Evolutionary conservation across 2,329 filamentous ascomycete genomes (phyloP), one percentile per base, ranked within the genome.

Genomic region (Aspergillus pseudoterreus): DNA sequence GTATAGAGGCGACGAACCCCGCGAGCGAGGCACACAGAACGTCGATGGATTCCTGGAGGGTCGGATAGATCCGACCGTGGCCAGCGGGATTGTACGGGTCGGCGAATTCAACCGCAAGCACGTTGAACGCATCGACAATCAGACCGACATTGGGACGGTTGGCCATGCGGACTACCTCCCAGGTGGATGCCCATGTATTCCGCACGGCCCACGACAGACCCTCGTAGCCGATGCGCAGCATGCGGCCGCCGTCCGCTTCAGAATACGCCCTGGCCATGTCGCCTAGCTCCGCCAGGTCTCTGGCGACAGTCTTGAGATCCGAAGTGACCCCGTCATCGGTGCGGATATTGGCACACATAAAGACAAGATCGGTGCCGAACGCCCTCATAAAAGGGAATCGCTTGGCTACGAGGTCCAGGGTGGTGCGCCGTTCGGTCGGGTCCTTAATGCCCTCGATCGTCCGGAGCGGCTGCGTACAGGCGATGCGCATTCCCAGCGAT

Each of bases 371-470:
- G 6, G 67, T 69, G 38, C 66, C 63, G 36, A 69, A 69, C 2
- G 66, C 67, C 6, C 67, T 59, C 67, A 69, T 69, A 35, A 69
- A 69, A 0, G 66, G 67, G 45, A 69, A 69, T 6, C 67, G 59
- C 35, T 68, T 63, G 1, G 64, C 64, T 1, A 69, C 67, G 21
- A 61, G 51, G 10, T 67, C 57, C 0, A 69, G 50, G 0, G 58
- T 52, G 9, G 39, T 54, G 1, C 53, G 56, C 3, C 67, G 64
- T 41, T 68, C 65, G 0, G 6, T 42, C 0, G 61, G 60, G 33
- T 69, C 63, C 46, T 61, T 64, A 43, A 67, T 53, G 0, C 67
- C 67, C 15, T 69, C 66, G 39, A 69, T 66, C 14, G 57, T 48
- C 22, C 67, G 66, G 6, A 66, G 58, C 4, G 67, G 67, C 32